Percentiles rank a stretch among this genome's conserved stretches.
phyloP scores from a whole-genome alignment of 2,329 filamentous ascomycete species.

The Xylaria sp. region DNA sequence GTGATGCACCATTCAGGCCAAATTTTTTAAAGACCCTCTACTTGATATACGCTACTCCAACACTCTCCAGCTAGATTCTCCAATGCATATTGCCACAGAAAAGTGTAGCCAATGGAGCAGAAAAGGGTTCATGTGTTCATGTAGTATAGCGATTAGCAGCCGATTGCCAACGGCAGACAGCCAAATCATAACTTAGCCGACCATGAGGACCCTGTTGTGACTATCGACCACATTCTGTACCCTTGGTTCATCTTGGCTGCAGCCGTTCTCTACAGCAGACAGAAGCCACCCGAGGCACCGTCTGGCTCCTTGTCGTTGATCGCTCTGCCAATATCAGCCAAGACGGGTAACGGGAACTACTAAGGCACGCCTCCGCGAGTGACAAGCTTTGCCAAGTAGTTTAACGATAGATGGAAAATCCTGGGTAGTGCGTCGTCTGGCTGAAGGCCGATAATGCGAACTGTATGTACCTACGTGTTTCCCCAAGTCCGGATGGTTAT shows the following conservation, averaged over 20 bases:
- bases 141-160: background rate
- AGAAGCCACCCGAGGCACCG: background rate
- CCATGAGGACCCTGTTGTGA: constrained; percentile 1
- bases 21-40: background rate
- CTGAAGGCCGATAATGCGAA: constrained; percentile 10
- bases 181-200: background rate
- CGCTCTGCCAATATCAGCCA: constrained; percentile 27
- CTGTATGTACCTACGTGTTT: background rate
- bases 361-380: constrained; percentile 47
- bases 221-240: background rate
- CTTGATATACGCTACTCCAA: constrained; percentile 9
- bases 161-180: background rate
- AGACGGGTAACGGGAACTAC: constrained; percentile 36
- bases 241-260: constrained; percentile 1
- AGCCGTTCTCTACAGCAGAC: background rate
- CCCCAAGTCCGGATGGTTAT: background rate
- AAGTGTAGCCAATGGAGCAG: constrained; percentile 5
- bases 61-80: background rate
- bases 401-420: constrained; percentile 27
- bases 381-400: constrained; percentile 54
- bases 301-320: constrained; percentile 17
- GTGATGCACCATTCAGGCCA: constrained; percentile 1
- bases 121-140: too few relatives aligned
- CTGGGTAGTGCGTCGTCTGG: constrained; percentile 3
- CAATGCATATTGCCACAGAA: constrained; percentile 7